Evolutionary conservation across 768 basidiomycete genomes (phyloP).

Genomic region (Neoboletus magnificus): DNA sequence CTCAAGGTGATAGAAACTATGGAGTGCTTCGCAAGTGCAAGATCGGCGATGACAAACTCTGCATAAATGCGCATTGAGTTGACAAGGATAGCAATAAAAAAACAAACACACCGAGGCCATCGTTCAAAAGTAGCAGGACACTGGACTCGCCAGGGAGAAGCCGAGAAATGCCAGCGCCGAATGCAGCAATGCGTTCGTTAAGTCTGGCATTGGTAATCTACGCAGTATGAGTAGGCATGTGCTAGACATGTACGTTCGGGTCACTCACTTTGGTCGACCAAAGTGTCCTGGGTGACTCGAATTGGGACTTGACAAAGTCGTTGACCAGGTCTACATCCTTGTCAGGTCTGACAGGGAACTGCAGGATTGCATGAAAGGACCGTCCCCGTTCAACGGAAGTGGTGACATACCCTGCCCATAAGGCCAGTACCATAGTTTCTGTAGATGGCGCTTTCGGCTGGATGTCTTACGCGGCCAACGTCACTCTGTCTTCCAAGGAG

Average conservation of each 20-base stretch:
- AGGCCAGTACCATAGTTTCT: slow-evolving; percentile 87
- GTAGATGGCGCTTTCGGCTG: slow-evolving; percentile 82
- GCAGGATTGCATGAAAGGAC: slow-evolving; percentile 4
- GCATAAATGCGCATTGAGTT: neutral
- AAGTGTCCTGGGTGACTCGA: slow-evolving; percentile 64
- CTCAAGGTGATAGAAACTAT: slow-evolving; percentile 66
- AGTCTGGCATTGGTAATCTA: slow-evolving; percentile 75
- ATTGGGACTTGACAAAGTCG: slow-evolving; percentile 66
- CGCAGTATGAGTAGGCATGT: neutral
- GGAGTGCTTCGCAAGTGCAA: slow-evolving; percentile 70
- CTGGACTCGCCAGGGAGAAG: slow-evolving; percentile 57
- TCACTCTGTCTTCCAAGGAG: slow-evolving; percentile 91
- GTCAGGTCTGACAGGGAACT: slow-evolving; percentile 73
- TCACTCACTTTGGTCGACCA: slow-evolving; percentile 71
- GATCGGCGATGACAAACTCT: slow-evolving; percentile 80
- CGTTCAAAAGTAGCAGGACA: slow-evolving; percentile 76
- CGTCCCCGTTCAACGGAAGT: neutral
- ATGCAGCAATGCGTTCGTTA: slow-evolving; percentile 63
- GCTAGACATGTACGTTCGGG: neutral
- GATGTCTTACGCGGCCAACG: slow-evolving; percentile 74
- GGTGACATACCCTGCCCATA: slow-evolving; percentile 64
- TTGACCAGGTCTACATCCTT: slow-evolving; percentile 67
- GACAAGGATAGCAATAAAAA: neutral
- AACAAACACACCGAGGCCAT: slow-evolving; percentile 58
- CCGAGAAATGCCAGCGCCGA: slow-evolving; percentile 70